Base-by-base conservation (phyloP, 2,329 filamentous ascomycete genomes). In the Cladophialophora bantiana region DNA sequence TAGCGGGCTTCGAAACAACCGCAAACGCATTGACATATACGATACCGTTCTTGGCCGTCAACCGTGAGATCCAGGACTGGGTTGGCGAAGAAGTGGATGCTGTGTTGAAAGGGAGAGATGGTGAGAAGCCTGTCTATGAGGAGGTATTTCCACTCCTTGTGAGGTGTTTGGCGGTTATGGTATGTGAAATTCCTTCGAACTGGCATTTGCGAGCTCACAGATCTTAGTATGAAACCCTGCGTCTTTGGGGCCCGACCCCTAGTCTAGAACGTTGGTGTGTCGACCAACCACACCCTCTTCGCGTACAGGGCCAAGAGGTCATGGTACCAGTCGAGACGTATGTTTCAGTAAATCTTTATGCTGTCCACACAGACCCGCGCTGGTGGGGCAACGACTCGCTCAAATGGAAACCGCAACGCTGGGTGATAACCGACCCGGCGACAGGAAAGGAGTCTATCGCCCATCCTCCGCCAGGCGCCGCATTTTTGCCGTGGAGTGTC, bases 1-100 rank as follows among this genome's bases (percentile, higher is more conserved):
- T 85, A 58, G 83, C 84, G 0, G 84, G 84, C 0, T 82, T 85
- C 64, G 83, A 86, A 65, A 85, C 83, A 0, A 83, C 83, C 0
- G 81, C 83, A 0, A 79, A 82, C 34, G 80, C 79, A 0, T 71
- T 85, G 5, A 77, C 78, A 0, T 84, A 79, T 59, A 74, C 78
- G 0, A 71, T 83, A 0, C 72, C 79, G 6, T 79, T 83, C 7
- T 75, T 86, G 1, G 82, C 83, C 1, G 76, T 78, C 0, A 68
- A 82, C 48, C 82, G 79, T 0, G 73, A 79, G 3, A 77, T 82
- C 2, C 83, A 85, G 65, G 76, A 80, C 3, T 84, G 81, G 82
- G 55, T 83, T 0, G 72, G 75, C 0, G 77, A 83, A 58, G 82
- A 83, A 59, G 71, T 83, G 5, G 65, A 75, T 54, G 56, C 48